Evolutionary conservation across 768 basidiomycete species (phyloP), one percentile per base, ranked within the genome.

Genomic region (Pleurotus eryngii): DNA sequence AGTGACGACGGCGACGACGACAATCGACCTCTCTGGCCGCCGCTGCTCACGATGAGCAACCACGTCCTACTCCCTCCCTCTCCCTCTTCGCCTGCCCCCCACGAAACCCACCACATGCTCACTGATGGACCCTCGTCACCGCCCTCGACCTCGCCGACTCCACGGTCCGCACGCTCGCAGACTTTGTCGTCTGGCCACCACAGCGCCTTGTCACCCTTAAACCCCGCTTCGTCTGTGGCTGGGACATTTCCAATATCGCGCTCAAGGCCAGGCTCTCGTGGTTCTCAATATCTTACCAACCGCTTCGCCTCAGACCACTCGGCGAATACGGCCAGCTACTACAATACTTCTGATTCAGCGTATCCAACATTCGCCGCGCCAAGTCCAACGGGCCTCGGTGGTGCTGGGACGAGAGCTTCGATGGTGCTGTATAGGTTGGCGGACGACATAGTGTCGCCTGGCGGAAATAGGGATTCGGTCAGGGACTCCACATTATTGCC

Each of bases 361-460:
- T 45, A 24, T 45, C 38, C 56, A 40, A 6, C 45, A n/a, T 42
- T 49, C 18, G 24, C 56, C 48, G 20, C 56, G 0, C 38, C 49
- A 38, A 49, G 43, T 24, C 30, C 38, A 14, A 50, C 26, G 18
- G 39, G 18, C 8, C 27, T 48, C 65, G 74, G 79, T 48, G 20
- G 37, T 15, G 43, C 59, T 3, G 59, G 62, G 22, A 57, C 62
- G 3, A 65, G 70, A 5, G 82, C 82, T 0, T 84, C 83, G 46
- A 87, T 89, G 87, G 72, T 89, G 27, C 75, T 89, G 49, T 89
- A 87, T 68, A 80, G 85, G 11, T 74, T 89, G 14, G 78, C 82
- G 1, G 70, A 76, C 43, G 76, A 76, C 45, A 49, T 63, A 0
- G 58, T 8, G 59, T 72, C 20, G 66, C 76, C 12, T 70, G 73